Conservation (phyloP, 2,329 filamentous ascomycete species). For the Annulohypoxylon truncatum region DNA sequence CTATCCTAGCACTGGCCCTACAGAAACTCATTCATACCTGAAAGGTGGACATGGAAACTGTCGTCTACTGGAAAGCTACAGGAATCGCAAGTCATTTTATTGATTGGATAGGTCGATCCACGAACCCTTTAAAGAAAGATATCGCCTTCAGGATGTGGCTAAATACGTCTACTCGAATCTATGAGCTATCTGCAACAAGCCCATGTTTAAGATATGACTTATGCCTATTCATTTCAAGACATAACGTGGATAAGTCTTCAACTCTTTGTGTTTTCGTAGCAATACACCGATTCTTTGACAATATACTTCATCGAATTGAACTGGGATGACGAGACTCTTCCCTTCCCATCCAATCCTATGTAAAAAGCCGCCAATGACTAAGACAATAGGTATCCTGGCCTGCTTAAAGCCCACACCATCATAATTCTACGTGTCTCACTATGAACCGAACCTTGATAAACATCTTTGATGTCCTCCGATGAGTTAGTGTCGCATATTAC, state of each 20-base stretch:
- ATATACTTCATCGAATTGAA: too few species aligned
- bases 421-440: neutral
- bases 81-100: neutral
- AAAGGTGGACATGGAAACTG: neutral
- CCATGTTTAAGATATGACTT: neutral
- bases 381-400: too few species aligned
- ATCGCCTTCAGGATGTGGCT: neutral
- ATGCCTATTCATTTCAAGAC: neutral
- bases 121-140: neutral
- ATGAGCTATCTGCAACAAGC: slow-evolving; percentile 7
- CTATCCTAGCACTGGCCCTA: neutral
- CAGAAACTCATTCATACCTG: neutral
- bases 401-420: neutral
- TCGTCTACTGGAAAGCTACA: neutral
- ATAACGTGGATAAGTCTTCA: neutral
- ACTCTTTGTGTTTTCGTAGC: neutral
- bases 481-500: neutral
- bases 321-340: too few species aligned
- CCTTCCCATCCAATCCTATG: too few species aligned
- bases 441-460: neutral
- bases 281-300: too few species aligned
- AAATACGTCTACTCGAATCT: neutral
- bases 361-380: neutral
- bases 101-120: neutral
- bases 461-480: too few species aligned